These are phyloP conservation scores for Mucor lusitanicus DNA, from an alignment of 371 early-diverging fungal genomes.

Conservation along the genomic window DNA sequence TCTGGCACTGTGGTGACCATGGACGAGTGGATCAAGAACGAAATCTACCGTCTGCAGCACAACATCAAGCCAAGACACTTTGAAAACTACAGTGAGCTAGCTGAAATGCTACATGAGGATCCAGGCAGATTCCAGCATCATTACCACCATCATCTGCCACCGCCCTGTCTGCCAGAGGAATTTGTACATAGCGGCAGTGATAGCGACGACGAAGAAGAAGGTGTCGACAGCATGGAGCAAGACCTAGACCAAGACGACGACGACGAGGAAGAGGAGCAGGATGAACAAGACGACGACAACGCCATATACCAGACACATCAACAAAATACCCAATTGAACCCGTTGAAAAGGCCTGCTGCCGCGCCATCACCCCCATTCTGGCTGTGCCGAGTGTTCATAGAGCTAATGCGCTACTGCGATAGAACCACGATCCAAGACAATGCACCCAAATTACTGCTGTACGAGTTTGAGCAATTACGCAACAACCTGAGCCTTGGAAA, in stretches of 20 bases:
- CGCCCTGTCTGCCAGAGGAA: background rate
- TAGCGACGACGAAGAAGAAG: background rate
- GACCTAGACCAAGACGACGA: constrained; percentile 2
- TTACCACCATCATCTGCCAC: background rate
- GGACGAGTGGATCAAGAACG: constrained; percentile 40
- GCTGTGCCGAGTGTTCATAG: constrained; percentile 13
- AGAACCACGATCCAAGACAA: background rate
- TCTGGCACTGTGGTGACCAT: constrained; percentile 14
- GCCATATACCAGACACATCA: background rate
- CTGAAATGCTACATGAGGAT: constrained; percentile 32
- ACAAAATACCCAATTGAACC: constrained; percentile 13
- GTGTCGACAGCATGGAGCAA: background rate
- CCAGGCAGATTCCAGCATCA: constrained; percentile 20
- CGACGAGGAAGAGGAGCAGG: background rate
- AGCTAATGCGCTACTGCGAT: constrained; percentile 10
- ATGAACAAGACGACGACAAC: background rate
- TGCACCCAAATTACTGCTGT: constrained; percentile 11
- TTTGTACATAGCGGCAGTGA: background rate
- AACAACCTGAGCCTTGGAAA: constrained; percentile 6
- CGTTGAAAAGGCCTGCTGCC: background rate
- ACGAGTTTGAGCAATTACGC: constrained; percentile 25
- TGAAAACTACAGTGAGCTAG: constrained; percentile 26
- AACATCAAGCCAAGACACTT: constrained; percentile 38
- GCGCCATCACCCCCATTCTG: background rate
- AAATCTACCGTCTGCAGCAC: constrained; percentile 29